These are phyloP conservation scores for Ensete glaucum DNA, from an alignment of 176 grass and related monocot species.

Conservation along the genomic window DNA sequence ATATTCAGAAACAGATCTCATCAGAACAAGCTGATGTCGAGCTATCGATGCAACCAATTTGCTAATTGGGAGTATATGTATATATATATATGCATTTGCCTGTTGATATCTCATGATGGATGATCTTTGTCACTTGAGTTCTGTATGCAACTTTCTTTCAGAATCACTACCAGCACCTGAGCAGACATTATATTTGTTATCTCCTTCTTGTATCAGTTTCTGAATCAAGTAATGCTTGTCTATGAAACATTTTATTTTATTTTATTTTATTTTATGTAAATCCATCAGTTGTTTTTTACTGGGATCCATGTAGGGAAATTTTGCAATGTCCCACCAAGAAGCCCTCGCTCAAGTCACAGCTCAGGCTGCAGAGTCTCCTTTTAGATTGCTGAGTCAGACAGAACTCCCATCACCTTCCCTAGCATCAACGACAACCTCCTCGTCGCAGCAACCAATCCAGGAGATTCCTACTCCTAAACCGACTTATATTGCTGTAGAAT, in stretches of 20 bases:
- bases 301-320: constrained; percentile 42
- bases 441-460: constrained; percentile 24
- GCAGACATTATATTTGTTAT: not conserved
- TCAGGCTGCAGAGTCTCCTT: constrained; percentile 56
- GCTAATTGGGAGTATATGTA: not conserved
- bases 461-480: constrained; percentile 28
- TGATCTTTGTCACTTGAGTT: no score
- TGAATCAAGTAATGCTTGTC: not conserved
- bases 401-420: constrained; percentile 41
- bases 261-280: not conserved
- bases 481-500: constrained; percentile 31
- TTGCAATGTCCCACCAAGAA: constrained; percentile 90
- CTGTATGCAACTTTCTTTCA: no score
- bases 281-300: not conserved
- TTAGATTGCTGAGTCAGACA: constrained; percentile 40
- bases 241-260: not conserved
- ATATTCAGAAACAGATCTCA: not conserved
- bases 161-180: no score
- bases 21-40: not conserved
- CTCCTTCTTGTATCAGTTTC: not conserved
- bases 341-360: constrained; percentile 92
- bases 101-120: no score
- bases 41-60: not conserved
- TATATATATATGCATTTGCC: not conserved
- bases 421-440: constrained; percentile 3